phyloP scores from a whole-genome alignment of 2,329 filamentous ascomycete genomes.

The Ascochyta koolunga region DNA sequence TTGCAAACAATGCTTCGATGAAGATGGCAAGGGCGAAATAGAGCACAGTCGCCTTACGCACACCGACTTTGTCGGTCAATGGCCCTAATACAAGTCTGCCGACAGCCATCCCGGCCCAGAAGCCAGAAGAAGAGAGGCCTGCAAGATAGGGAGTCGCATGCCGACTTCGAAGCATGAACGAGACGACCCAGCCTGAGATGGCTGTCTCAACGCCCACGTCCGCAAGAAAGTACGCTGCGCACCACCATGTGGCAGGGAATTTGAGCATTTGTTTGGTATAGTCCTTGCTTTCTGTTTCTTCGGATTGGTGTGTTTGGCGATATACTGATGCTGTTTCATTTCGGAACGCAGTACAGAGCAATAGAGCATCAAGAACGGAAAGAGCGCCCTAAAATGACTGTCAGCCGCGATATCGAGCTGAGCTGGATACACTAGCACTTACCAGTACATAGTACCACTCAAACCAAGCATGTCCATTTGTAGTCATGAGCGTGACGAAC shows the following conservation, averaged over 20 bases:
- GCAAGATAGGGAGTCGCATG: conserved; percentile 46
- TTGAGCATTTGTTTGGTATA: conserved; percentile 36
- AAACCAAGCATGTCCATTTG: conserved; percentile 43
- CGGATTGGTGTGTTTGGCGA: conserved; percentile 29
- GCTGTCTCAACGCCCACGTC: conserved; percentile 55
- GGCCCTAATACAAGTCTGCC: conserved; percentile 44
- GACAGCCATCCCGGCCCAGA: conserved; percentile 54
- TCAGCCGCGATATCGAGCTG: not conserved
- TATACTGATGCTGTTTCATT: conserved; percentile 43
- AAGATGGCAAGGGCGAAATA: conserved; percentile 33
- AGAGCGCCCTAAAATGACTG: conserved; percentile 16
- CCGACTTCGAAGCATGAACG: conserved; percentile 53
- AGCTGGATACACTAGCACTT: conserved; percentile 13
- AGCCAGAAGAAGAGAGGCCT: conserved; percentile 52
- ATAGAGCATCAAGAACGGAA: conserved; percentile 21
- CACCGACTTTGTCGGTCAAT: conserved; percentile 36
- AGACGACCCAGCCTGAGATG: conserved; percentile 56
- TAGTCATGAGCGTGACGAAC: conserved; percentile 40
- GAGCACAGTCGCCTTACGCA: conserved; percentile 30
- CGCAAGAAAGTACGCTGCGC: conserved; percentile 52
- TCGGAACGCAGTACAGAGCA: conserved; percentile 48
- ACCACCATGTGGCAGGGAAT: conserved; percentile 49
- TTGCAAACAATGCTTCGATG: conserved; percentile 30
- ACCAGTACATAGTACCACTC: conserved; percentile 51
- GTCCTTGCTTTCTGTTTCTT: conserved; percentile 1